A percentile compares a stretch with the other conserved stretches of the same genome.
phyloP scores from a whole-genome alignment of 2,329 filamentous ascomycete species.

The Verticillium isaacii region DNA sequence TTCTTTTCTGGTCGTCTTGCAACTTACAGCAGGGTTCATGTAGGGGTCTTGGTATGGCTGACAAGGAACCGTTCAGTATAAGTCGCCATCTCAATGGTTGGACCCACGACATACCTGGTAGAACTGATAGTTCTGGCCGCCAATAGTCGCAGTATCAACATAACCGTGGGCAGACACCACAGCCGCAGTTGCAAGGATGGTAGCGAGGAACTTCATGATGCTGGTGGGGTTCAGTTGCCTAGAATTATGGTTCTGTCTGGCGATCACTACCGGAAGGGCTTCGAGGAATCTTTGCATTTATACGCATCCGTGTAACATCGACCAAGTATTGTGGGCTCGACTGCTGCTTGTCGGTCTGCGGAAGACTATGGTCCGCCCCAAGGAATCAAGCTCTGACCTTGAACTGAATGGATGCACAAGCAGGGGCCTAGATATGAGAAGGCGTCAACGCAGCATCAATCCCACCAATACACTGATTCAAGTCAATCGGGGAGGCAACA shows the following conservation, averaged over 20 bases:
- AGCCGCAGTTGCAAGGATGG: neutral
- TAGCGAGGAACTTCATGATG: constrained; percentile 2
- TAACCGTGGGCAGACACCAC: constrained; percentile 43
- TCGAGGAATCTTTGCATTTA: neutral
- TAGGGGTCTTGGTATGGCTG: constrained; percentile 19
- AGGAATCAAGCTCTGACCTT: neutral
- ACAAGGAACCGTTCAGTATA: neutral
- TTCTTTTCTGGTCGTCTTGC: neutral
- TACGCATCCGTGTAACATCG: neutral
- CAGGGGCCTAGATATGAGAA: neutral
- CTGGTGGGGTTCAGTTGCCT: neutral
- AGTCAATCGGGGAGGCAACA: neutral
- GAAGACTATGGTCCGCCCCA: neutral
- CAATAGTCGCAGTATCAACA: constrained; percentile 40
- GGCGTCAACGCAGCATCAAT: neutral
- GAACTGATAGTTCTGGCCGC: constrained; percentile 31
- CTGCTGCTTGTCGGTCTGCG: neutral
- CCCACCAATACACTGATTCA: neutral
- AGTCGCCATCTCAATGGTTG: neutral
- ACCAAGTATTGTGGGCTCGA: too few species aligned
- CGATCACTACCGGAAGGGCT: neutral
- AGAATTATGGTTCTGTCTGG: neutral
- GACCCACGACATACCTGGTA: constrained; percentile 20
- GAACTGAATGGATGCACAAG: neutral
- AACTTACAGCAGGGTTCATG: constrained; percentile 8